Percentiles rank a stretch among this genome's conserved stretches.
Evolutionary conservation across 2,329 filamentous ascomycete species (phyloP).

Genomic region (Cladophialophora carrionii): DNA sequence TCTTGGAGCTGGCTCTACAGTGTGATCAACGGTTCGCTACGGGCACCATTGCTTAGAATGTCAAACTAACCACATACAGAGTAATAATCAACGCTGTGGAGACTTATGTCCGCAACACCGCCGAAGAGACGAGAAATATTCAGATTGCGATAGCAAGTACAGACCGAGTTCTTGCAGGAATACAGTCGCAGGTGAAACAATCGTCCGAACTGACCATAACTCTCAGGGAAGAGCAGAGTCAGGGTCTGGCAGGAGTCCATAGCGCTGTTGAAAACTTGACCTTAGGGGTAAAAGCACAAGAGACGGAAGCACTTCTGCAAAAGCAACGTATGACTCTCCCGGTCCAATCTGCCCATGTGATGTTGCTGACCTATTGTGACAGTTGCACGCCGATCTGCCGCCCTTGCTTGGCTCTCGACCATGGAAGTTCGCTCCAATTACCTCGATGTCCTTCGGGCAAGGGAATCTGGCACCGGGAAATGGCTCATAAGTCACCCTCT

Average conservation of each 20-base stretch:
- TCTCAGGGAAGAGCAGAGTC: not conserved
- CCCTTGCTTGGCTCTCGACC: conserved; percentile 12
- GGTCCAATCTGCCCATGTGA: not conserved
- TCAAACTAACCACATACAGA: not conserved
- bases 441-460: conserved; percentile 21
- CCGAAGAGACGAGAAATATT: not conserved
- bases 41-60: not conserved
- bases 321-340: not conserved
- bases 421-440: conserved; percentile 30
- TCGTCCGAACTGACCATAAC: not conserved
- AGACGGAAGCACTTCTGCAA: not conserved
- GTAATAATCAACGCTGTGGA: not conserved
- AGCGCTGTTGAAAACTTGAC: not conserved
- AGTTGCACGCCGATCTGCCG: not conserved
- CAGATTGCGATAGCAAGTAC: not conserved
- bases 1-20: not conserved
- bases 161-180: not conserved
- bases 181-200: not conserved
- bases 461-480: conserved; percentile 20
- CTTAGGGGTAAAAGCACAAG: not conserved
- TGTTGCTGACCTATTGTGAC: not conserved
- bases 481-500: conserved; percentile 23
- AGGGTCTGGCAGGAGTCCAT: not conserved
- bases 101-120: not conserved
- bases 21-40: not conserved